These are phyloP conservation scores for Cudoniella acicularis DNA, from an alignment of 495 filamentous ascomycete species.

Conservation along the genomic window DNA sequence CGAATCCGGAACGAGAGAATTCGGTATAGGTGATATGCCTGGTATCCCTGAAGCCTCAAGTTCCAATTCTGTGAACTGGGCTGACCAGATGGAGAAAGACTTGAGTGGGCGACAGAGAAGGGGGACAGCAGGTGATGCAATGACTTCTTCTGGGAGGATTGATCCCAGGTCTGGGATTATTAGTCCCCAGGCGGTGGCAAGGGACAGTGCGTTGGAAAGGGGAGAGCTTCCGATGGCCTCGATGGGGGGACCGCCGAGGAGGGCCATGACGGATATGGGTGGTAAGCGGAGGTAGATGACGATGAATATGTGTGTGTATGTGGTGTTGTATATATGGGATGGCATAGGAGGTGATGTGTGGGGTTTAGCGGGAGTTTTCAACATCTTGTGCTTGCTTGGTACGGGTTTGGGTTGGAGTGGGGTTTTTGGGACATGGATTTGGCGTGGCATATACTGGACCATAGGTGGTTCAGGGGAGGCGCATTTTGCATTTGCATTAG, in stretches of 20 bases:
- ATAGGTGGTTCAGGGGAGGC: too few relatives aligned
- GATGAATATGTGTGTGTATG: too few relatives aligned
- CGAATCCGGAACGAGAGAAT: conserved; percentile 29
- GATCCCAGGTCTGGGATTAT: conserved; percentile 33
- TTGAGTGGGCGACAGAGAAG: neutral
- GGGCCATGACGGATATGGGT: conserved; percentile 1
- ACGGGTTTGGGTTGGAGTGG: too few relatives aligned
- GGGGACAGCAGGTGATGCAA: neutral
- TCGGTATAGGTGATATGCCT: conserved; percentile 25
- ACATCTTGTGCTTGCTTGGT: too few relatives aligned
- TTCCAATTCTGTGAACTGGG: conserved; percentile 11
- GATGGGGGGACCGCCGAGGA: neutral
- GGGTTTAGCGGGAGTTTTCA: too few relatives aligned
- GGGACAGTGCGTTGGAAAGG: conserved; percentile 22
- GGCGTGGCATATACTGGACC: too few relatives aligned
- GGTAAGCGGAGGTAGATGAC: too few relatives aligned
- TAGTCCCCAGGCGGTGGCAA: conserved; percentile 28
- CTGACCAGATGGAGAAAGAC: neutral
- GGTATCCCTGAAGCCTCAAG: conserved; percentile 31
- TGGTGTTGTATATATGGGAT: too few relatives aligned
- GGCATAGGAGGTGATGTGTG: too few relatives aligned
- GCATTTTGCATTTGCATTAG: too few relatives aligned
- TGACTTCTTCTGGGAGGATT: conserved; percentile 13
- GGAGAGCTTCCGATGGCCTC: conserved; percentile 19
- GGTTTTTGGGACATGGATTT: too few relatives aligned